Base-by-base conservation (phyloP, 495 filamentous ascomycete genomes). In the Neohortaea acidophila region DNA sequence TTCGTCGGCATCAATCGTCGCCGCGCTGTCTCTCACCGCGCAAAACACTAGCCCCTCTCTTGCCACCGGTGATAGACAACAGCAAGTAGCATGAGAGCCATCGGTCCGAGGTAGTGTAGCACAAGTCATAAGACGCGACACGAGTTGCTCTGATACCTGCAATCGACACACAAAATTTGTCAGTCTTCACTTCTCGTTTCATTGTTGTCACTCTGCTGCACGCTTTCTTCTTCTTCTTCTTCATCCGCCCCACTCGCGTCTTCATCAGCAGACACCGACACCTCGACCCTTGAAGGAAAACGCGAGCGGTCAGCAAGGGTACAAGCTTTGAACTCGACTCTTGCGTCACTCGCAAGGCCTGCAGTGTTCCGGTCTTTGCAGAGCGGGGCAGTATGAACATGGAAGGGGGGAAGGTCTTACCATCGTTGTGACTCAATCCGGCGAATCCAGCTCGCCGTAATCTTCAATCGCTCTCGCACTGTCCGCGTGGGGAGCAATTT, bases 401-500 rank as follows among this genome's bases (percentile, higher is more conserved):
- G 19, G 26, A 18, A 30, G 5, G 10, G 21, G 31, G 27, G 32
- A 17, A 40, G 20, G 26, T 74, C 77, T 60, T 67, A 89, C 80
- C 74, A 78, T 63, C 73, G 61, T 45, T 72, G 72, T 21, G 67
- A 61, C 55, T 91, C 78, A 39, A 85, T 69, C 49, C 74, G 73
- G 43, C 66, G 59, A 34, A 85, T 74, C 85, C 84, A 92, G 8
- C 57, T 57, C 11, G 75, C 77, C 19, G 76, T 76, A 33, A 89
- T 73, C 60, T 91, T 87, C 15, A 91, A 53, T 44, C 85, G 61
- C 51, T 86, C 79, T 31, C 84, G 61, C 0, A 92, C 84, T 45
- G 77, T 87, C 2, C 59, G 73, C 3, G 77, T 77, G 8, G 60
- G 55, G 20, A 94, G 58, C 15, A 94, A 58, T 7, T 63, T 64